These are phyloP conservation scores for Lasiosphaeriaceae sp. DNA, from an alignment of 495 filamentous ascomycete genomes.

Conservation along the genomic window DNA sequence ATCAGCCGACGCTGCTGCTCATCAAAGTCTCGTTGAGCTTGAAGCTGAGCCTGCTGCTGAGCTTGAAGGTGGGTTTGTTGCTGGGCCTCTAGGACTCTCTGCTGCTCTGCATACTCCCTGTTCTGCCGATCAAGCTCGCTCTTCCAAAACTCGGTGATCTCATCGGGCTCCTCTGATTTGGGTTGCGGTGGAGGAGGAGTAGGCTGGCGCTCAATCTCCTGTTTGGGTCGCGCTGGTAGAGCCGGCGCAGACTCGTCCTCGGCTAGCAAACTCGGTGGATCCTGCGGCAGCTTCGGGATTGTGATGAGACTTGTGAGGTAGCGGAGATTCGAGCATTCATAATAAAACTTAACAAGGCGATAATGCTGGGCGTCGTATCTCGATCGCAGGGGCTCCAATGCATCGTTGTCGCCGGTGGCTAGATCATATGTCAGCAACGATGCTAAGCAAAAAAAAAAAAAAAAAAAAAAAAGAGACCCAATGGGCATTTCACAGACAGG, in stretches of 20 bases:
- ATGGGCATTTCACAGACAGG: no score
- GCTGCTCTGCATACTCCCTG: conserved; percentile 89
- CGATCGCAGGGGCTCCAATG: conserved; percentile 80
- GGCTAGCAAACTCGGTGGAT: conserved; percentile 81
- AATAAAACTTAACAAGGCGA: conserved; percentile 94
- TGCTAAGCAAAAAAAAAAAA: no score
- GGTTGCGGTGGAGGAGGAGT: conserved; percentile 58
- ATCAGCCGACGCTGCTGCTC: conserved; percentile 85
- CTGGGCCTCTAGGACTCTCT: conserved; percentile 78
- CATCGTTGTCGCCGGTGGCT: conserved; percentile 93
- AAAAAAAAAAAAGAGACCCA: no score
- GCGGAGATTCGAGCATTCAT: conserved; percentile 94
- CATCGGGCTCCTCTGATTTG: conserved; percentile 75
- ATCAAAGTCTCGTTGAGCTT: conserved; percentile 89
- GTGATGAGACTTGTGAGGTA: conserved; percentile 96
- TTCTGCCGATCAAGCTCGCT: conserved; percentile 86
- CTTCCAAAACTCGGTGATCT: conserved; percentile 97
- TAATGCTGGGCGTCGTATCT: conserved; percentile 95
- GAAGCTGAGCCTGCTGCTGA: conserved; percentile 74
- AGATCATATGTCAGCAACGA: conserved; percentile 21
- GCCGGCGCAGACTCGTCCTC: conserved; percentile 82
- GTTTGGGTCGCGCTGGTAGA: conserved; percentile 75
- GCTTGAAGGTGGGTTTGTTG: conserved; percentile 59
- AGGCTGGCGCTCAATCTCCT: conserved; percentile 61
- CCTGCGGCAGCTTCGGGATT: conserved; percentile 90